Conservation (phyloP, 805 yeast species). For the Spathaspora arborariae region DNA sequence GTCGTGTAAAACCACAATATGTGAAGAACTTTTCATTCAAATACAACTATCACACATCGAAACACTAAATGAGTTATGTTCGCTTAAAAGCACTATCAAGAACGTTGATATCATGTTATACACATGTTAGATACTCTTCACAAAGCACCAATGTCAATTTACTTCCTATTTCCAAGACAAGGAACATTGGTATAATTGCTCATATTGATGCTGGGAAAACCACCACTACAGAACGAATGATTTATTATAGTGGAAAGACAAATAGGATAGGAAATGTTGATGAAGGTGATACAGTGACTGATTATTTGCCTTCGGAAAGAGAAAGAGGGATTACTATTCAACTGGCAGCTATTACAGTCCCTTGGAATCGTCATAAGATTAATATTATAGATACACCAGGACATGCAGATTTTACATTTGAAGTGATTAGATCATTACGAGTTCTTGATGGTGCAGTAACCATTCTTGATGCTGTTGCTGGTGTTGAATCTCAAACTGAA, state of each 20-base stretch:
- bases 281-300: conserved; percentile 95
- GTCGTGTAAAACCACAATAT: background rate
- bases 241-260: conserved; percentile 83
- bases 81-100: background rate
- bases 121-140: background rate
- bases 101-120: background rate
- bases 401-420: conserved; percentile 95
- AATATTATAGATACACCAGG: conserved; percentile 97
- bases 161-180: conserved; percentile 36
- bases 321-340: conserved; percentile 94
- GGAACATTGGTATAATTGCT: conserved; percentile 97
- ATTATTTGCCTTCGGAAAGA: conserved; percentile 84
- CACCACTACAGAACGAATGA: conserved; percentile 93
- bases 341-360: conserved; percentile 89
- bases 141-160: conserved; percentile 18
- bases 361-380: conserved; percentile 75
- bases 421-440: conserved; percentile 82
- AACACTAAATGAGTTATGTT: background rate
- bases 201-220: conserved; percentile 99
- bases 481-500: conserved; percentile 97
- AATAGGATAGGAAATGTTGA: conserved; percentile 87
- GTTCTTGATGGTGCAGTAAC: conserved; percentile 95
- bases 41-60: background rate
- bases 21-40: background rate
- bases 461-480: conserved; percentile 92